Percentiles rank a stretch among this genome's conserved stretches.
Conservation (phyloP, 441 rosid species). For the Isatis lusitanica region DNA sequence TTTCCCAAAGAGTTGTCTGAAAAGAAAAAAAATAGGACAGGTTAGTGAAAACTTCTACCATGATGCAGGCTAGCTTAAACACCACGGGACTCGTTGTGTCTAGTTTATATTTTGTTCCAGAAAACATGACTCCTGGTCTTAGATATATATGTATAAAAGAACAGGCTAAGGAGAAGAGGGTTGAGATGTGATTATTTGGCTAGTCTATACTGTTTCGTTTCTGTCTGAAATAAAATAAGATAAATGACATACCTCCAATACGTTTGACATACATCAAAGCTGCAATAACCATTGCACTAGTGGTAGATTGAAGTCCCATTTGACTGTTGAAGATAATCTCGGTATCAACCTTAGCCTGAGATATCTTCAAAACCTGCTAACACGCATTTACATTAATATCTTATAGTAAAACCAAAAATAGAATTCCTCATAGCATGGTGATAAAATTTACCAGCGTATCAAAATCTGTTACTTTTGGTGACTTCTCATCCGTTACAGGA, state of each 20-base stretch:
- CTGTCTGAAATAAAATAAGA: slow-evolving; percentile 7
- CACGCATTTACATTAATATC: background rate
- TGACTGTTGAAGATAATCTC: slow-evolving; percentile 95
- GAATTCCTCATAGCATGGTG: background rate
- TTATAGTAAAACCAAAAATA: background rate
- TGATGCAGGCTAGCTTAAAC: background rate
- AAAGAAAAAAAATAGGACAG: slow-evolving; percentile 19
- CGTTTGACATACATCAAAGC: slow-evolving; percentile 88
- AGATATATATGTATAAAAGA: background rate
- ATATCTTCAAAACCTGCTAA: slow-evolving; percentile 84
- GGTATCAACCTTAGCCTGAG: slow-evolving; percentile 67
- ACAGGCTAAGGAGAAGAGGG: background rate
- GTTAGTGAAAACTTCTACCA: slow-evolving; percentile 23
- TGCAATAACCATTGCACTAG: slow-evolving; percentile 99
- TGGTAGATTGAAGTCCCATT: slow-evolving; percentile 99
- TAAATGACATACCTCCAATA: slow-evolving; percentile 43
- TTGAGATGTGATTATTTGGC: background rate
- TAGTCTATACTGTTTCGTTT: slow-evolving; percentile 4
- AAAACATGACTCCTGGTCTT: slow-evolving; percentile 13
- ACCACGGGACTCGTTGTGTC: background rate
- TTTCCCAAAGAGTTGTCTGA: slow-evolving; percentile 75
- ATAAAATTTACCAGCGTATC: slow-evolving; percentile 67
- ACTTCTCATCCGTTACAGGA: slow-evolving; percentile 95
- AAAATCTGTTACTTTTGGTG: slow-evolving; percentile 92
- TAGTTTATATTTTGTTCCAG: background rate